Base-by-base conservation (phyloP, 768 basidiomycete species). In the Suillus sp. region DNA sequence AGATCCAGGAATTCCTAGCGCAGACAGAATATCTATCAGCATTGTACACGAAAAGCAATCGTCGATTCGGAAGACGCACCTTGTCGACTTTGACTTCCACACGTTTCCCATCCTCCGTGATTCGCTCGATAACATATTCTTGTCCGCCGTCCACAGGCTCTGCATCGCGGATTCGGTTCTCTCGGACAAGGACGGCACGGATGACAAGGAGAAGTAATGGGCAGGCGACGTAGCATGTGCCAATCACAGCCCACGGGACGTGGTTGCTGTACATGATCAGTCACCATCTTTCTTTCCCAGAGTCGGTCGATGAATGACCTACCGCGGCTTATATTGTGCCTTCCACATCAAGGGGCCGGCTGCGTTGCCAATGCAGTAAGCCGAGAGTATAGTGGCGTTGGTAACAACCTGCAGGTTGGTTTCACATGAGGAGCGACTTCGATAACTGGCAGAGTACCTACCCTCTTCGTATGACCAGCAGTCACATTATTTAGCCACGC, bases 111-210 rank as follows among this genome's bases (percentile, higher is more conserved):
- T 47, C 47, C 47, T 47, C 47, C 14, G 22, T 25, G 47, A 47
- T 25, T 47, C 47, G 47, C 47, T 47, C 47, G 47, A 47, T 25
- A 25, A 47, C 47, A 11, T 47, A 47, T 47, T 47, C 47, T 25
- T 47, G n/a, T 47, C 22, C 13, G 5, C 25, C 47, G 13, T 14
- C 22, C 25, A 47, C 47, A 14, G 22, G 22, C 47, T 47, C 22
- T 25, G 47, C 47, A 47, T 47, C 47, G 3, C 47, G 47, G 13
- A 47, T 47, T 47, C 47, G 47, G 22, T 47, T 47, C 22, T 47
- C 47, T 13, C 47, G 22, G 47, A 25, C 13, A 13, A 47, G 47
- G 7, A 47, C n/a, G 22, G 47, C 47, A 47, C 47, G 47, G 22
- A 47, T 47, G 22, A 47, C 13, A 47, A 47, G 22, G 6, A 47